Evolutionary conservation across 257 asterid genomes (phyloP).

Genomic region (Jasminum sambac): DNA sequence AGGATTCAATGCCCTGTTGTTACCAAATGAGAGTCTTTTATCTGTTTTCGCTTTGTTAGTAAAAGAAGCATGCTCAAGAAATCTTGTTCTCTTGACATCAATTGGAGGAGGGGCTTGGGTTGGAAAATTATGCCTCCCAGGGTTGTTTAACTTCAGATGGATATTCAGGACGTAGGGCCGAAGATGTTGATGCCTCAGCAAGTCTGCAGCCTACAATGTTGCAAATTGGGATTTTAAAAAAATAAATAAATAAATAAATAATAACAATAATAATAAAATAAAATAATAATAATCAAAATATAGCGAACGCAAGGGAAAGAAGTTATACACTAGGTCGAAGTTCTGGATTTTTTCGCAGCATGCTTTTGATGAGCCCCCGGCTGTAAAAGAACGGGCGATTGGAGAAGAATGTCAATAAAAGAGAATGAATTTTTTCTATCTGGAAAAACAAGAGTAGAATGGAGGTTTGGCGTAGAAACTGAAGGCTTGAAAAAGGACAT

Average conservation of each 20-base stretch:
- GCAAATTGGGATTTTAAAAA: too few species aligned
- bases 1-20: conserved; percentile 89
- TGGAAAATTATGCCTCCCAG: conserved; percentile 60
- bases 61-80: conserved; percentile 45
- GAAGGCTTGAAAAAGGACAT: conserved; percentile 36
- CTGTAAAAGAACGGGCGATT: conserved; percentile 39
- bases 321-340: conserved; percentile 82
- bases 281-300: background rate
- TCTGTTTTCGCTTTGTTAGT: conserved; percentile 32
- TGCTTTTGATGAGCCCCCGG: conserved; percentile 88
- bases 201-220: conserved; percentile 72
- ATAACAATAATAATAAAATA: too few species aligned
- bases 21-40: conserved; percentile 70
- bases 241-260: too few species aligned
- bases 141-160: conserved; percentile 57
- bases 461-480: background rate
- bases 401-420: conserved; percentile 19
- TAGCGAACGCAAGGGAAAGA: background rate
- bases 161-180: conserved; percentile 64
- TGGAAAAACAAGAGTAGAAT: background rate
- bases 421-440: background rate
- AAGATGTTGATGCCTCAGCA: conserved; percentile 81
- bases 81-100: conserved; percentile 53
- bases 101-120: conserved; percentile 33
- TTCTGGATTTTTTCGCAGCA: conserved; percentile 94